Evolutionary conservation across 2,329 filamentous ascomycete species (phyloP).

Genomic region (Fusarium compactum): DNA sequence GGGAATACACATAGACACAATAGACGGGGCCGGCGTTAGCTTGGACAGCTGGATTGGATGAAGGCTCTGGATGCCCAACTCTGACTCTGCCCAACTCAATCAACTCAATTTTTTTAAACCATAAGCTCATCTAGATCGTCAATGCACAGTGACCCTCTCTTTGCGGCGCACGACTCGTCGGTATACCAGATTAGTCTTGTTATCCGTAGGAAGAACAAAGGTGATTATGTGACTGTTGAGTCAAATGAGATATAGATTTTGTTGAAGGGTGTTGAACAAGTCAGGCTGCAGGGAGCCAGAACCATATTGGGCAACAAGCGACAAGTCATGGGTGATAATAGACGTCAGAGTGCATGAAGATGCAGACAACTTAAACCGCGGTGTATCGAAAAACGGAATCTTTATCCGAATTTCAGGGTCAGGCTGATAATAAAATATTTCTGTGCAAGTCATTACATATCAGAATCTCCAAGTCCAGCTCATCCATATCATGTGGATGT

Average conservation of each 20-base stretch:
- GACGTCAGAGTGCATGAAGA: slow-evolving; percentile 22
- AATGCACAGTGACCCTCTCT: slow-evolving; percentile 9
- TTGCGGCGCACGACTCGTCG: slow-evolving; percentile 13
- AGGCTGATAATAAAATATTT: background rate
- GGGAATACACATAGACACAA: slow-evolving; percentile 36
- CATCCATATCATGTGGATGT: background rate
- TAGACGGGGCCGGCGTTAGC: slow-evolving; percentile 45
- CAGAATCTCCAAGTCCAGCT: background rate
- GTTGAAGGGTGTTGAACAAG: slow-evolving; percentile 27
- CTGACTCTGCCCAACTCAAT: slow-evolving; percentile 26
- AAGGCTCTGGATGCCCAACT: slow-evolving; percentile 26
- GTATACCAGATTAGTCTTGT: slow-evolving; percentile 9
- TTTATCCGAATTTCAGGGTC: background rate
- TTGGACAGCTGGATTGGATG: slow-evolving; percentile 20
- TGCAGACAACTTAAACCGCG: slow-evolving; percentile 8
- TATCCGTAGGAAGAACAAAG: background rate
- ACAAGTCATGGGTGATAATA: background rate
- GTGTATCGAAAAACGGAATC: background rate
- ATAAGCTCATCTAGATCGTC: slow-evolving; percentile 8
- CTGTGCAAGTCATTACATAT: background rate
- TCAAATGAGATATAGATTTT: background rate
- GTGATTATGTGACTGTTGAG: background rate
- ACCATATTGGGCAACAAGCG: slow-evolving; percentile 27
- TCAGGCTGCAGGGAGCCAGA: slow-evolving; percentile 29
- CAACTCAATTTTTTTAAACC: background rate